Conservation (phyloP, 2,329 filamentous ascomycete genomes). For the Lachnellula cervina region DNA sequence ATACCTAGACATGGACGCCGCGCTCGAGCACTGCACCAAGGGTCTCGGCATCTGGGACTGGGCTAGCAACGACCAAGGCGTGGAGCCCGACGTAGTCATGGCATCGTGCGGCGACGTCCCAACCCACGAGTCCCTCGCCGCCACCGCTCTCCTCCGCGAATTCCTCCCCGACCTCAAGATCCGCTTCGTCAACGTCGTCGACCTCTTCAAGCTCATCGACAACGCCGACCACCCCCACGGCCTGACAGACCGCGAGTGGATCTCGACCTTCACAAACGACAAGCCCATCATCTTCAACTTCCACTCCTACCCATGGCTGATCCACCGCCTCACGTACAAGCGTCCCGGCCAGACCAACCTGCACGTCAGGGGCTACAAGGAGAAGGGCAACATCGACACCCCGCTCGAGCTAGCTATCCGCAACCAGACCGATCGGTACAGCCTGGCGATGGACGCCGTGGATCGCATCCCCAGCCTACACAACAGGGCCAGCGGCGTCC, state of each 20-base stretch:
- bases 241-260: conserved; percentile 61
- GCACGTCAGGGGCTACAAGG: conserved; percentile 72
- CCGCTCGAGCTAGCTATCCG: conserved; percentile 73
- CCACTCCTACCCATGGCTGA: conserved; percentile 77
- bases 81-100: conserved; percentile 71
- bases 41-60: conserved; percentile 74
- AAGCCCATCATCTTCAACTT: conserved; percentile 78
- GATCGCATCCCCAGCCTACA: conserved; percentile 59
- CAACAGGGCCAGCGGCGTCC: conserved; percentile 57
- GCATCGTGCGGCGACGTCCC: conserved; percentile 70
- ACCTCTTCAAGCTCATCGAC: conserved; percentile 75
- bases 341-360: conserved; percentile 63
- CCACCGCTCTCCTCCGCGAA: conserved; percentile 67
- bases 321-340: conserved; percentile 73
- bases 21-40: conserved; percentile 72
- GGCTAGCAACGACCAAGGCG: conserved; percentile 65
- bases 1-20: conserved; percentile 68
- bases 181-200: conserved; percentile 74
- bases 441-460: conserved; percentile 70
- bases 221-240: conserved; percentile 68
- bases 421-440: conserved; percentile 73
- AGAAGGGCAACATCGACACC: conserved; percentile 82
- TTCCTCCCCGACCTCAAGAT: conserved; percentile 69
- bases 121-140: conserved; percentile 69
- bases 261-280: conserved; percentile 65